phyloP scores from a whole-genome alignment of 331 rosid species.

The Acacia concinna region DNA sequence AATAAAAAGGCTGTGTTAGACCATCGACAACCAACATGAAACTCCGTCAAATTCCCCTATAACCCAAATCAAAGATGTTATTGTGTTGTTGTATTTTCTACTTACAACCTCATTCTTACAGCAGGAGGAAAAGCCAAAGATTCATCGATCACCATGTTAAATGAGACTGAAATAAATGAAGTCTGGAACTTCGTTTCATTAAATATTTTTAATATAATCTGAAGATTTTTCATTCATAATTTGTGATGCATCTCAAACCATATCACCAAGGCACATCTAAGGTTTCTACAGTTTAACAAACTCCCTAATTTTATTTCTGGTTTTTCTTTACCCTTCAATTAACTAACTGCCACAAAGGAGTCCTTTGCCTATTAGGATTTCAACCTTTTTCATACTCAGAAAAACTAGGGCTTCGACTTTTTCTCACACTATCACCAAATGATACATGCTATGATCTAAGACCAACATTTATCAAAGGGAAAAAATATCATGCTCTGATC shows the following conservation, averaged over 20 bases:
- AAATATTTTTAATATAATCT: background rate
- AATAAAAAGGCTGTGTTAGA: background rate
- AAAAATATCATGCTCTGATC: background rate
- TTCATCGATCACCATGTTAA: constrained; percentile 4
- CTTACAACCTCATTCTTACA: background rate
- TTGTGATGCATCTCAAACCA: constrained; percentile 12
- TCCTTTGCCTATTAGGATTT: too few relatives aligned
- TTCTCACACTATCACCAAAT: too few relatives aligned
- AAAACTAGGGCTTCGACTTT: too few relatives aligned
- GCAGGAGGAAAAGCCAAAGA: constrained; percentile 1
- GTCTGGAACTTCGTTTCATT: background rate
- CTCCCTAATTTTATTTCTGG: background rate
- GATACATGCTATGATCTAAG: too few relatives aligned
- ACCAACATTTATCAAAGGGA: too few relatives aligned
- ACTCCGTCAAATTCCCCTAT: background rate
- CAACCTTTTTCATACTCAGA: too few relatives aligned
- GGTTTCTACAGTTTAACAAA: constrained; percentile 1
- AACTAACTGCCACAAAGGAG: too few relatives aligned
- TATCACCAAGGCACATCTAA: background rate
- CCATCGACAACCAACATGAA: background rate
- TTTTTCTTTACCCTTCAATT: background rate
- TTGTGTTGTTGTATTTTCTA: background rate
- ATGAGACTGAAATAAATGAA: background rate
- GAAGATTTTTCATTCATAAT: background rate
- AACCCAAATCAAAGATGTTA: background rate